Evolutionary conservation across 805 yeast genomes (phyloP), one percentile per base, ranked within the genome.

Genomic region (Yamadazyma paraphyllophila): DNA sequence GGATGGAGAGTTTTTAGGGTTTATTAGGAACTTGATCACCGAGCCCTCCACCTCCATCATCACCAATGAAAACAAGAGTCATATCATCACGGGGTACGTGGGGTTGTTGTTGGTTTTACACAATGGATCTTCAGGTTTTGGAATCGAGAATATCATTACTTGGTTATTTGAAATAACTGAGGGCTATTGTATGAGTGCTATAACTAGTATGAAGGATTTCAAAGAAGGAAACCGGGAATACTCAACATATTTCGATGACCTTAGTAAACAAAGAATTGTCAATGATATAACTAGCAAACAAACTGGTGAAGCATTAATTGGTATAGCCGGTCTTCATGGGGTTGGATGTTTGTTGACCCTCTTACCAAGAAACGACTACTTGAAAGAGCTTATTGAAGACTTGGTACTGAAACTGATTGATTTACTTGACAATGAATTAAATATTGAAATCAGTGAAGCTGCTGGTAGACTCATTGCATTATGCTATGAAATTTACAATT

Each of bases 381-480:
- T 68, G 41, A 75, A 74, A 56, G 74, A 69, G 29, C 54, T 78
- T 20, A 52, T 54, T 24, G 78, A 74, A 31, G 60, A 66, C 17
- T 50, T 71, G 32, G 61, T 73, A 2, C 48, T 51, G 5, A 67
- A 73, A 38, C 49, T 76, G 24, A 61, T 76, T 5, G 73, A 66
- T 2, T 63, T 76, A 32, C 57, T 78, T 14, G 75, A 74, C 44
- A 63, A 67, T 37, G 74, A 64, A 29, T 65, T 66, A 32, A 61
- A 55, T 43, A 58, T 70, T 15, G 80, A 74, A n/a, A 64, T 82
- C 8, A 65, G 77, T 17, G 74, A 76, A 41, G 79, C 86, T 0
- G 77, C 80, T 0, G 82, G 80, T 3, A 71, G 81, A 50, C 65
- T 80, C 11, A 63, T 80, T 39, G 88, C 81, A 1, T 62, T 83